Evolutionary conservation across 106 monocot genomes (phyloP).

Genomic region (Allium fistulosum): DNA sequence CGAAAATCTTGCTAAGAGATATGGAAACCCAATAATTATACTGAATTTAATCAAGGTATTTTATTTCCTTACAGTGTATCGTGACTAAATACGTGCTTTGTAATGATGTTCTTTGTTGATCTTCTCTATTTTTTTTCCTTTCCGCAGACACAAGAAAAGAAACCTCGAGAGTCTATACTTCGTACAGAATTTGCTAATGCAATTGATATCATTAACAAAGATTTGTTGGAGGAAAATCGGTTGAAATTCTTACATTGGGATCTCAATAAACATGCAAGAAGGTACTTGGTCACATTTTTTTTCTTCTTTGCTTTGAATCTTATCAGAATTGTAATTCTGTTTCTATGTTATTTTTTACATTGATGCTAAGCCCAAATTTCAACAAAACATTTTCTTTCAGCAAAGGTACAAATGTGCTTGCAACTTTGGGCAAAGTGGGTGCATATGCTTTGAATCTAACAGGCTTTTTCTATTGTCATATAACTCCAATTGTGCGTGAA

Average conservation of each 20-base stretch:
- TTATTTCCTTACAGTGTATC: neutral
- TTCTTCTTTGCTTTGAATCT: neutral
- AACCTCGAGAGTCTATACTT: conserved; percentile 78
- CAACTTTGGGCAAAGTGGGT: conserved; percentile 54
- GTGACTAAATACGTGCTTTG: neutral
- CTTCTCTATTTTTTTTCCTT: conserved; percentile 3
- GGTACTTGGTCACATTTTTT: conserved; percentile 19
- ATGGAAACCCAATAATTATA: conserved; percentile 77
- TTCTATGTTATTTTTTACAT: neutral
- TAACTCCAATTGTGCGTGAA: conserved; percentile 24
- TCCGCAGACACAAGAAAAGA: conserved; percentile 54
- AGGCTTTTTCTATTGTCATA: conserved; percentile 69
- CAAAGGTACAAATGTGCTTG: conserved; percentile 56
- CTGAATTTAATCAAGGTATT: conserved; percentile 83
- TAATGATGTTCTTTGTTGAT: neutral
- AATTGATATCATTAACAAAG: conserved; percentile 65
- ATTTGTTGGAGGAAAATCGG: conserved; percentile 38
- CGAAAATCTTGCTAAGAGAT: conserved; percentile 79
- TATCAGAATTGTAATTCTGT: neutral
- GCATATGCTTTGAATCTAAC: conserved; percentile 54
- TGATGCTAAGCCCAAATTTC: neutral
- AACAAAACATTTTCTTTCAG: conserved; percentile 22
- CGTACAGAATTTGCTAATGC: conserved; percentile 73
- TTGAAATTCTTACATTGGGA: conserved; percentile 68
- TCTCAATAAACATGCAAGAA: conserved; percentile 62